phyloP scores from a whole-genome alignment of 2,329 filamentous ascomycete species.

The Diaporthe aspalathi region DNA sequence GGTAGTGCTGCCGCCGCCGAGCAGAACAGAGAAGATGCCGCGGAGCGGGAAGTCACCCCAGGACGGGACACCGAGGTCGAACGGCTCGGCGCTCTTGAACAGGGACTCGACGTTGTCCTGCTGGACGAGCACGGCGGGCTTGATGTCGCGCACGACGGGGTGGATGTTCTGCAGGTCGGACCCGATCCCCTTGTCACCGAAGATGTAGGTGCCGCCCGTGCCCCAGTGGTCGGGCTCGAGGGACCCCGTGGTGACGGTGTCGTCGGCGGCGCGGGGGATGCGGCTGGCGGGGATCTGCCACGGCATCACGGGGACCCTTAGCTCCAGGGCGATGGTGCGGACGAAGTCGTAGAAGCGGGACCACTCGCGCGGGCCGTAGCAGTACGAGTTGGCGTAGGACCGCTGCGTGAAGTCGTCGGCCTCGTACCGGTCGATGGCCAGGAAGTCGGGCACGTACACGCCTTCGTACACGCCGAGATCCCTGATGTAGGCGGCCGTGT shows the following conservation, averaged over 20 bases:
- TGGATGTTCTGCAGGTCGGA: not conserved
- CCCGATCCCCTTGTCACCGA: not conserved
- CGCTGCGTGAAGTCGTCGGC: conserved; percentile 12
- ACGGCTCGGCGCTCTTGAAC: conserved; percentile 1
- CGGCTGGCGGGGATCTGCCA: conserved; percentile 15
- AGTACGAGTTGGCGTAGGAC: not conserved
- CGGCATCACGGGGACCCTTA: conserved; percentile 8
- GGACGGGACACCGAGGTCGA: not conserved
- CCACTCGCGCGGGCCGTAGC: conserved; percentile 15
- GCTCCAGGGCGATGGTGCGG: not conserved
- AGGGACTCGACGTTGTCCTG: not conserved
- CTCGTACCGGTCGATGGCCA: conserved; percentile 17
- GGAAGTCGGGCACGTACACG: not conserved
- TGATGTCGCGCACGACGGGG: not conserved
- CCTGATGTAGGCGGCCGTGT: not conserved
- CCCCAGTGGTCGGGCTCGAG: conserved; percentile 15
- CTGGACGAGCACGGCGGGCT: not conserved
- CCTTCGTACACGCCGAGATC: not conserved
- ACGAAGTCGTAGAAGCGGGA: not conserved
- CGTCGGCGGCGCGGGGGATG: not conserved
- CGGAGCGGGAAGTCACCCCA: conserved; percentile 6
- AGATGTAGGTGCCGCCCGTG: conserved; percentile 12
- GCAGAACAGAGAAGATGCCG: conserved; percentile 5
- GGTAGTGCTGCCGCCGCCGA: conserved; percentile 3
- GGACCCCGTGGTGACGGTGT: not conserved